A percentile compares a stretch with the other conserved stretches of the same genome.
These are phyloP conservation scores for Botrytis hyacinthi DNA, from an alignment of 2,329 filamentous ascomycete genomes.

Conservation along the genomic window DNA sequence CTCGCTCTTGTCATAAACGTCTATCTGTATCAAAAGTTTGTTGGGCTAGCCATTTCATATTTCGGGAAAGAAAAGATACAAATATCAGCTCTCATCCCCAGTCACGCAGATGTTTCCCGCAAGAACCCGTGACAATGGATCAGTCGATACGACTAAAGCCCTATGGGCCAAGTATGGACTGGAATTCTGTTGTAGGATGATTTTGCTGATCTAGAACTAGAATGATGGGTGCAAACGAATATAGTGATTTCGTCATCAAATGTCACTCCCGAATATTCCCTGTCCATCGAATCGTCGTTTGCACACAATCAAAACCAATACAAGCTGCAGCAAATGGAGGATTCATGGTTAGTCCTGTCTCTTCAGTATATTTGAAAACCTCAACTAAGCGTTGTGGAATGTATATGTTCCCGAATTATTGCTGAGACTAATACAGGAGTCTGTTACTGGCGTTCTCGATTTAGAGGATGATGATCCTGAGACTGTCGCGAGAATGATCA, in stretches of 20 bases:
- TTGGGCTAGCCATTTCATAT: background rate
- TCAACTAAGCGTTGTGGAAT: background rate
- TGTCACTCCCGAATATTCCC: slow-evolving; percentile 25
- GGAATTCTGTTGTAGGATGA: background rate
- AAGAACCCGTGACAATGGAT: background rate
- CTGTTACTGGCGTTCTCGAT: background rate
- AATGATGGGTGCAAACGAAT: slow-evolving; percentile 19
- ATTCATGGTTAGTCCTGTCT: slow-evolving; percentile 21
- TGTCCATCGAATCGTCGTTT: slow-evolving; percentile 29
- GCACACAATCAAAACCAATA: slow-evolving; percentile 26
- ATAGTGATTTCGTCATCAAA: slow-evolving; percentile 27
- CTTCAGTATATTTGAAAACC: background rate
- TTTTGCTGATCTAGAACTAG: background rate
- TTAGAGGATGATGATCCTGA: slow-evolving; percentile 19
- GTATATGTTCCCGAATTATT: background rate
- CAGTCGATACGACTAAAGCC: background rate
- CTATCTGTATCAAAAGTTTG: background rate
- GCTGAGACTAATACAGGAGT: slow-evolving; percentile 19
- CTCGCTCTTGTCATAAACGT: background rate
- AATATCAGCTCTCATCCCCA: background rate
- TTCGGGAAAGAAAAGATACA: background rate
- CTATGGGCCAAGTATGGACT: background rate
- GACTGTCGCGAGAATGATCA: slow-evolving; percentile 20
- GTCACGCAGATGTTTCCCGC: background rate
- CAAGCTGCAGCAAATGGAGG: slow-evolving; percentile 23